These are phyloP conservation scores for Funneliformis mosseae DNA, from an alignment of 192 early-diverging fungal genomes.

Conservation along the genomic window DNA sequence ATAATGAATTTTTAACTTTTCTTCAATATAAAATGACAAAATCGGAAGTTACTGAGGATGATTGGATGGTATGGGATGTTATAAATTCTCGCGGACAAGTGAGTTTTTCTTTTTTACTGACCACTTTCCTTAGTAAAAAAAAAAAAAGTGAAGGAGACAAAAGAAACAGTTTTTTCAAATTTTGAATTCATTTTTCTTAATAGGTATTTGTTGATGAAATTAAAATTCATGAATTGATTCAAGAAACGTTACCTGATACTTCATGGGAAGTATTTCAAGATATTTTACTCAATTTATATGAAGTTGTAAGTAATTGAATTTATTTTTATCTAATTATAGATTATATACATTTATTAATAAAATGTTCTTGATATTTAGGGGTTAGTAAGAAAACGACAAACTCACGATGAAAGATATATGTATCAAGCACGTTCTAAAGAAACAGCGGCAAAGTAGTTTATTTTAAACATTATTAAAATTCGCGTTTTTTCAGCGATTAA, in stretches of 20 bases:
- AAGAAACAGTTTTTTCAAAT: background rate
- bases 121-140: no score
- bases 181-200: background rate
- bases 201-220: slow-evolving; percentile 19
- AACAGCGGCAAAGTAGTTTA: background rate
- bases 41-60: background rate
- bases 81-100: background rate
- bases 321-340: background rate
- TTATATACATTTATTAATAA: background rate
- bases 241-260: background rate
- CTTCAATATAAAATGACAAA: background rate
- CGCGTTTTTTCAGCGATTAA: background rate
- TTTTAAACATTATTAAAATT: background rate
- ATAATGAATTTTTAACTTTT: no score
- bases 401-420: slow-evolving; percentile 14
- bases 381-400: slow-evolving; percentile 23
- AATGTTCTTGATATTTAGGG: background rate
- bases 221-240: slow-evolving; percentile 5
- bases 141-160: no score
- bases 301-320: background rate
- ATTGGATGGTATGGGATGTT: background rate
- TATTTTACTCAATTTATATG: slow-evolving; percentile 2
- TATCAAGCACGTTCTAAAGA: slow-evolving; percentile 24
- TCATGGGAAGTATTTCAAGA: background rate
- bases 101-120: background rate